phyloP scores from a whole-genome alignment of 805 yeast genomes.

The Monosporozyma solicola region DNA sequence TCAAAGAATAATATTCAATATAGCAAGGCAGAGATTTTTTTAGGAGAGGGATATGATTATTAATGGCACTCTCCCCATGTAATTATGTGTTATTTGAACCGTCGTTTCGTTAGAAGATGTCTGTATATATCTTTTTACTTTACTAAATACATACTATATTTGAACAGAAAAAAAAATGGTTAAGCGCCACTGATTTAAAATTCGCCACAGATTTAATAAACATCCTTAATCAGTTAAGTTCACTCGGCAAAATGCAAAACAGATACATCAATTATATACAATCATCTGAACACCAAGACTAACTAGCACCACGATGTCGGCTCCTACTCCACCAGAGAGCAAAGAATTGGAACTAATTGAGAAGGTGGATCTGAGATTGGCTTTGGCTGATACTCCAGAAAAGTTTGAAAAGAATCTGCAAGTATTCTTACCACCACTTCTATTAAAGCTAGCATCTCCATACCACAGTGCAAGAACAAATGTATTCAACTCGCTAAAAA shows the following conservation, averaged over 20 bases:
- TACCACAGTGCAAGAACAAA: conserved; percentile 56
- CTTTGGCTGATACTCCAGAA: conserved; percentile 59
- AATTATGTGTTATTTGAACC: no score
- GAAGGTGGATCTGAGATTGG: conserved; percentile 74
- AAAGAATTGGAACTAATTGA: conserved; percentile 55
- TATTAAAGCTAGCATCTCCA: conserved; percentile 69
- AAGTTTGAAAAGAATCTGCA: conserved; percentile 55
- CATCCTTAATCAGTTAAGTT: background rate
- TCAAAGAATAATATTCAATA: no score
- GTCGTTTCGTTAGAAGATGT: no score
- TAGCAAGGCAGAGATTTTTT: no score
- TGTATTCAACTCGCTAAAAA: conserved; percentile 57
- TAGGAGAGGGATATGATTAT: no score
- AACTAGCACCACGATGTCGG: background rate
- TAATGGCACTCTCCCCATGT: no score
- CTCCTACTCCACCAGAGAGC: conserved; percentile 13
- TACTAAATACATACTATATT: no score
- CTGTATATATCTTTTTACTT: no score
- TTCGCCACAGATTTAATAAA: background rate
- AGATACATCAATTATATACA: background rate
- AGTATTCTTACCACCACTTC: conserved; percentile 63
- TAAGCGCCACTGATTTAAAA: background rate
- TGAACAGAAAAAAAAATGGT: background rate
- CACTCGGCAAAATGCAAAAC: background rate
- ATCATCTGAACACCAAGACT: background rate